Percentiles rank a stretch among this genome's conserved stretches.
phyloP scores from a whole-genome alignment of 305 asterid genomes.

The Solanum hybrid region DNA sequence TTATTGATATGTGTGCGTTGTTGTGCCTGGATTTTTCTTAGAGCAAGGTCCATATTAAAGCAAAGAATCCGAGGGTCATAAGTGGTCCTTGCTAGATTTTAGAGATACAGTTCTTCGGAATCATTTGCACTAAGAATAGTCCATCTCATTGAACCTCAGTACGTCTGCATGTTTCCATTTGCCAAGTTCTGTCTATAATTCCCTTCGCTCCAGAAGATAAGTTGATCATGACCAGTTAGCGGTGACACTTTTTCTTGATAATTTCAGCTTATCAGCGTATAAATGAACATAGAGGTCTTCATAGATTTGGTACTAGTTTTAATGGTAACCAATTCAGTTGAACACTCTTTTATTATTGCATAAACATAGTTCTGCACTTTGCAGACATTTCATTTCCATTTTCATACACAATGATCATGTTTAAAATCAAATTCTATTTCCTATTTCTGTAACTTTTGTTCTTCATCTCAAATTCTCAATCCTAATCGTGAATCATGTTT shows the following conservation, averaged over 20 bases:
- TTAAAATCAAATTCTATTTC: neutral
- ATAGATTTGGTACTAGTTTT: neutral
- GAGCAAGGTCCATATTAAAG: neutral
- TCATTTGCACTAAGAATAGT: neutral
- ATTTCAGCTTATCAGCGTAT: neutral
- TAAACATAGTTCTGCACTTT: neutral
- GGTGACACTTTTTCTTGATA: neutral
- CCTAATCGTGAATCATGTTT: conserved; percentile 11
- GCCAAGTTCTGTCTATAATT: neutral
- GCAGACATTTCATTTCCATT: neutral
- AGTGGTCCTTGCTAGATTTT: neutral
- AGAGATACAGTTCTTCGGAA: neutral
- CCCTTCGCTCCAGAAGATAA: neutral
- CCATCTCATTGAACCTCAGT: neutral
- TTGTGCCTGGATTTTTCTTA: neutral
- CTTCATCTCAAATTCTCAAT: neutral
- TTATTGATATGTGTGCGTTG: neutral
- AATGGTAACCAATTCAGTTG: neutral
- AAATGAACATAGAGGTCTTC: neutral
- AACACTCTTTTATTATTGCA: neutral
- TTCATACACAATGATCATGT: neutral
- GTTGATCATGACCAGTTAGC: neutral
- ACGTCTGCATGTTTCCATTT: neutral
- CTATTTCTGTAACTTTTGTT: neutral
- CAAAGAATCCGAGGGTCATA: neutral